phyloP scores from a whole-genome alignment of 768 basidiomycete genomes.

The Psilocybe subaeruginosa region DNA sequence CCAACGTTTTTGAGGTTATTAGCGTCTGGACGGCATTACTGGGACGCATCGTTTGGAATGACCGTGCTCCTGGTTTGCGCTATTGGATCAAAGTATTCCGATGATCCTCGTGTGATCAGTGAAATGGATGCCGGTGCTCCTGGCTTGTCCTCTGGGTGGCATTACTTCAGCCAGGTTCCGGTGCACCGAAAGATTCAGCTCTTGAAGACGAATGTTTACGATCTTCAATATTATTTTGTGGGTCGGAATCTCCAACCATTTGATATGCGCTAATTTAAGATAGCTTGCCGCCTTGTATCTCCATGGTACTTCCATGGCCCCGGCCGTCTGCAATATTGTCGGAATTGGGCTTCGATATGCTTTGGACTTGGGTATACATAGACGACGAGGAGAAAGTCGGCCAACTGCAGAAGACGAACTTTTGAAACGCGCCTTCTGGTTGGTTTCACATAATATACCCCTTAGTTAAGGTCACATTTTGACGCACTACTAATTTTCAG shows the following conservation, averaged over 20 bases:
- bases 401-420: slow-evolving; percentile 54
- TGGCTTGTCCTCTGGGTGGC: slow-evolving; percentile 58
- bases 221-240: slow-evolving; percentile 71
- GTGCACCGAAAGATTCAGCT: slow-evolving; percentile 60
- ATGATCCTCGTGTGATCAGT: slow-evolving; percentile 45
- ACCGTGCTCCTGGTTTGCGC: slow-evolving; percentile 70
- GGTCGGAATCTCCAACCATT: slow-evolving; percentile 31
- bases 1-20: slow-evolving; percentile 63
- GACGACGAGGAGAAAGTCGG: slow-evolving; percentile 39
- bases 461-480: neutral
- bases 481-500: slow-evolving; percentile 6
- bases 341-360: slow-evolving; percentile 64
- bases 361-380: slow-evolving; percentile 67
- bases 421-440: slow-evolving; percentile 65
- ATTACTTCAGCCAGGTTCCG: slow-evolving; percentile 64
- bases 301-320: slow-evolving; percentile 47
- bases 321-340: slow-evolving; percentile 57
- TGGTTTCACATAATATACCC: neutral
- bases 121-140: slow-evolving; percentile 32
- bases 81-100: slow-evolving; percentile 57
- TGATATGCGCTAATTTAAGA: neutral
- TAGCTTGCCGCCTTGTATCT: slow-evolving; percentile 36
- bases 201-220: slow-evolving; percentile 60
- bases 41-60: slow-evolving; percentile 52
- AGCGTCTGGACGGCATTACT: slow-evolving; percentile 46